These are phyloP conservation scores for Radiomyces spectabilis DNA, from an alignment of 192 early-diverging fungal species.

Conservation along the genomic window DNA sequence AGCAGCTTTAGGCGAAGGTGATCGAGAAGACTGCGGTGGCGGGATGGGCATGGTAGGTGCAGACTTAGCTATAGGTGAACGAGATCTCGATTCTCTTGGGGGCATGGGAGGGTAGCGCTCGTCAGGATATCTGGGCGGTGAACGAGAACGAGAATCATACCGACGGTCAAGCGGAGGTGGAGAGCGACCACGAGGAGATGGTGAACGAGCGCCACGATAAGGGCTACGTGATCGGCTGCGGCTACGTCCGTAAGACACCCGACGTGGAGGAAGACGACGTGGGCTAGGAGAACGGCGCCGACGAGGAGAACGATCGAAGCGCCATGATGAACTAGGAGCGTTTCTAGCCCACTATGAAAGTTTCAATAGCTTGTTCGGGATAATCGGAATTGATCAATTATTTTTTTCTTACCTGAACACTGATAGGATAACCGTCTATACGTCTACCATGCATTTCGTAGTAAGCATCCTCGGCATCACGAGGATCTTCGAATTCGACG, in stretches of 20 bases:
- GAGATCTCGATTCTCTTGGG: too few species aligned
- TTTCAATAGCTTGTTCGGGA: constrained; percentile 1
- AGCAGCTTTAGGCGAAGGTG: too few species aligned
- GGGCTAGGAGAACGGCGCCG: constrained; percentile 22
- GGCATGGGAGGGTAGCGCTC: too few species aligned
- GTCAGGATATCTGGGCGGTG: too few species aligned
- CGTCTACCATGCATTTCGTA: constrained; percentile 83
- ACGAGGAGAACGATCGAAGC: constrained; percentile 56
- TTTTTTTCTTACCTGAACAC: constrained; percentile 58
- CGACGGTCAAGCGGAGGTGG: constrained; percentile 11
- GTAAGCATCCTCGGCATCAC: constrained; percentile 91
- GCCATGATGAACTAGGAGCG: constrained; percentile 71
- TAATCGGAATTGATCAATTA: background rate
- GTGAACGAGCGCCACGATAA: constrained; percentile 12
- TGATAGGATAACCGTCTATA: constrained; percentile 72
- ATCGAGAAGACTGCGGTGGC: too few species aligned
- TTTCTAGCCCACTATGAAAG: constrained; percentile 75
- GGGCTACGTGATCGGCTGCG: constrained; percentile 12
- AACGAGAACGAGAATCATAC: constrained; percentile 1
- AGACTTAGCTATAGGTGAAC: too few species aligned
- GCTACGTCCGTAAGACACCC: constrained; percentile 8
- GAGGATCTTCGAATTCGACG: constrained; percentile 88
- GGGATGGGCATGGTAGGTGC: too few species aligned
- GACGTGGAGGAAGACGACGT: constrained; percentile 7
- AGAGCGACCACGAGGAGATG: constrained; percentile 35